phyloP scores from a whole-genome alignment of 331 rosid species.

The Dryas integrifolia region DNA sequence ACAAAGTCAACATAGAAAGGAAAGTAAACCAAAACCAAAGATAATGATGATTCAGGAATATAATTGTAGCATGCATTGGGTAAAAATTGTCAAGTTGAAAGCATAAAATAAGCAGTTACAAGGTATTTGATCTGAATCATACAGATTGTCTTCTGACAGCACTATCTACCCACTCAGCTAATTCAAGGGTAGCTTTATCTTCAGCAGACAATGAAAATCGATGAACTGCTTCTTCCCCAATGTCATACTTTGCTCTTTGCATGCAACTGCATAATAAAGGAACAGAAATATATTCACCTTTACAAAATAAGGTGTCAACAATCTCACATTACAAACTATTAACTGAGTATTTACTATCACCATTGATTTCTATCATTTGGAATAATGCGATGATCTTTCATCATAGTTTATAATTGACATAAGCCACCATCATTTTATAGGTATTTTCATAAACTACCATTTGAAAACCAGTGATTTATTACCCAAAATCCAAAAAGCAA shows the following conservation, averaged over 20 bases:
- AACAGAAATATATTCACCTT: slow-evolving; percentile 9
- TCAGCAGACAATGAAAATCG: slow-evolving; percentile 95
- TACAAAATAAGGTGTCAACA: background rate
- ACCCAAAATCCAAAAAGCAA: background rate
- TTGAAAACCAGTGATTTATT: background rate
- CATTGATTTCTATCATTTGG: background rate
- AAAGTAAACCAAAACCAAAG: background rate
- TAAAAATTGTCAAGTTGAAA: slow-evolving; percentile 5
- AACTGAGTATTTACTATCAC: slow-evolving; percentile 1
- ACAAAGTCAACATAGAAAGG: background rate
- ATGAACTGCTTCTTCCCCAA: slow-evolving; percentile 94
- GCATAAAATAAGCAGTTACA: slow-evolving; percentile 27
- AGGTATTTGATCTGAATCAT: slow-evolving; percentile 39
- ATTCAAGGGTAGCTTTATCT: slow-evolving; percentile 95
- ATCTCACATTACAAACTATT: background rate
- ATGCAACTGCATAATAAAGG: slow-evolving; percentile 65
- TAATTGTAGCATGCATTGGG: background rate
- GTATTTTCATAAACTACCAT: background rate
- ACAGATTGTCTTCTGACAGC: slow-evolving; percentile 79
- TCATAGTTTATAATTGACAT: background rate
- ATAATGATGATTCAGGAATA: background rate
- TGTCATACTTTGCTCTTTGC: slow-evolving; percentile 97
- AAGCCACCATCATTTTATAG: background rate
- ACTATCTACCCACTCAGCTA: slow-evolving; percentile 97
- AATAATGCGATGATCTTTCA: background rate